Conservation (phyloP, 139 green algal species). For the Auxenochlorella pyrenoidosa region DNA sequence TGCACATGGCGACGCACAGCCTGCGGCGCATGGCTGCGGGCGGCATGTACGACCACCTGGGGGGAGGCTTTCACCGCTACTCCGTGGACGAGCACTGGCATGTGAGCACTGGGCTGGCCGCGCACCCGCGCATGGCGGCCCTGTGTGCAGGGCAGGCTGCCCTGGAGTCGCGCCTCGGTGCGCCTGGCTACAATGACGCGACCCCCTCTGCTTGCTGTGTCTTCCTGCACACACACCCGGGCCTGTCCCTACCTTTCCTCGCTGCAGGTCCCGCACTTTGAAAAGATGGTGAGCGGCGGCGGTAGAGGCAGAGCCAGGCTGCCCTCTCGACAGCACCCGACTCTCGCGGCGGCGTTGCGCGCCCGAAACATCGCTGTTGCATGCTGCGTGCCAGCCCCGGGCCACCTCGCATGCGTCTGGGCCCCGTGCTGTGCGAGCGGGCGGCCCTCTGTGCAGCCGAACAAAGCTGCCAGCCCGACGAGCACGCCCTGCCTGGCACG, state of each 20-base stretch:
- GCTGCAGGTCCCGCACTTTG: constrained; percentile 90
- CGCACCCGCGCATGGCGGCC: no score
- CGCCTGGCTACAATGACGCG: no score
- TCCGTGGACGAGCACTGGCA: constrained; percentile 17
- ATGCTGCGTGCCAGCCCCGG: no score
- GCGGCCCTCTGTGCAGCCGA: background rate
- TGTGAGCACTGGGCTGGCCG: background rate
- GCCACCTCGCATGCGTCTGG: background rate
- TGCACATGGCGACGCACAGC: constrained; percentile 66
- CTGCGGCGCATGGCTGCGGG: constrained; percentile 83
- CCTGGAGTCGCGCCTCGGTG: no score
- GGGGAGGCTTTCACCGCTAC: constrained; percentile 93
- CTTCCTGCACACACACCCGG: no score
- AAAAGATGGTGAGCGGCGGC: constrained; percentile 80
- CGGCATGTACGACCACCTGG: constrained; percentile 89
- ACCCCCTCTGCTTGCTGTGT: no score
- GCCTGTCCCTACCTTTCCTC: background rate
- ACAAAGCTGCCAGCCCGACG: background rate
- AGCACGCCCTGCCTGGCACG: no score
- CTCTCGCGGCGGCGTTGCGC: no score
- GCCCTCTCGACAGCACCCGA: no score
- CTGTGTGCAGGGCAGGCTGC: no score
- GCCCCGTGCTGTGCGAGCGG: background rate
- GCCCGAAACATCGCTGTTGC: no score
- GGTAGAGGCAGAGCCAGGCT: background rate